Evolutionary conservation across 2,329 filamentous ascomycete species (phyloP).

Genomic region (Pyrenochaeta sp.): DNA sequence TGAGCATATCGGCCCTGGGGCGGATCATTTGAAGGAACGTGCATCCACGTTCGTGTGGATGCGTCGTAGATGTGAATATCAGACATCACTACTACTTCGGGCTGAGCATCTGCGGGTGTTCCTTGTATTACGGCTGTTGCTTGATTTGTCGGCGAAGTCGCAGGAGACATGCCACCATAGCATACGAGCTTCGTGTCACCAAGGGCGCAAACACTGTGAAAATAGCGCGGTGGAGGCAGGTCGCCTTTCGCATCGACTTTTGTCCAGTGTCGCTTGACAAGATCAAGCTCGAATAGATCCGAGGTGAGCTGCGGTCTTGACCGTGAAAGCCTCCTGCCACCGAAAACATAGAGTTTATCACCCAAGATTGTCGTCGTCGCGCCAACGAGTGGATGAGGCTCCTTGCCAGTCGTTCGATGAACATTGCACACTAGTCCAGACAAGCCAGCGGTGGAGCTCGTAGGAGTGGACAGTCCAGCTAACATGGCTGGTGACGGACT

Average conservation of each 20-base stretch:
- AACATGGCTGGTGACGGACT: constrained; percentile 54
- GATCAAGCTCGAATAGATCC: constrained; percentile 91
- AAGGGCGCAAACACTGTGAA: constrained; percentile 92
- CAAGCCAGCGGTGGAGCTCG: constrained; percentile 64
- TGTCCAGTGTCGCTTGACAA: constrained; percentile 91
- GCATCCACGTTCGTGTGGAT: constrained; percentile 82
- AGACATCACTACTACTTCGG: constrained; percentile 96
- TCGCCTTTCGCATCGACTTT: constrained; percentile 87
- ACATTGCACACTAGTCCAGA: constrained; percentile 75
- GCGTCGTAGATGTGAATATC: constrained; percentile 97
- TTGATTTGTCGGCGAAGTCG: constrained; percentile 56
- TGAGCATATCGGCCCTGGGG: constrained; percentile 97
- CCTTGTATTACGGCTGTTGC: constrained; percentile 47
- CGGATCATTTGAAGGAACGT: constrained; percentile 78
- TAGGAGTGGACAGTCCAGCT: constrained; percentile 48
- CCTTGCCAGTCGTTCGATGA: constrained; percentile 84
- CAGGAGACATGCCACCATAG: constrained; percentile 97
- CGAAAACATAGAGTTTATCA: constrained; percentile 97
- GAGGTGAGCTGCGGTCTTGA: constrained; percentile 85
- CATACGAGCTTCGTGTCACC: constrained; percentile 97
- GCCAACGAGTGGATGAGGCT: constrained; percentile 90
- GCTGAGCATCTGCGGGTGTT: constrained; percentile 68
- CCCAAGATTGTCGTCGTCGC: constrained; percentile 94
- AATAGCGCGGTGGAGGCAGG: constrained; percentile 89
- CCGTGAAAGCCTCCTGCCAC: constrained; percentile 84